A percentile compares a stretch with the other conserved stretches of the same genome.
These are phyloP conservation scores for Shiraia sp. DNA, from an alignment of 2,329 filamentous ascomycete genomes.

Conservation along the genomic window DNA sequence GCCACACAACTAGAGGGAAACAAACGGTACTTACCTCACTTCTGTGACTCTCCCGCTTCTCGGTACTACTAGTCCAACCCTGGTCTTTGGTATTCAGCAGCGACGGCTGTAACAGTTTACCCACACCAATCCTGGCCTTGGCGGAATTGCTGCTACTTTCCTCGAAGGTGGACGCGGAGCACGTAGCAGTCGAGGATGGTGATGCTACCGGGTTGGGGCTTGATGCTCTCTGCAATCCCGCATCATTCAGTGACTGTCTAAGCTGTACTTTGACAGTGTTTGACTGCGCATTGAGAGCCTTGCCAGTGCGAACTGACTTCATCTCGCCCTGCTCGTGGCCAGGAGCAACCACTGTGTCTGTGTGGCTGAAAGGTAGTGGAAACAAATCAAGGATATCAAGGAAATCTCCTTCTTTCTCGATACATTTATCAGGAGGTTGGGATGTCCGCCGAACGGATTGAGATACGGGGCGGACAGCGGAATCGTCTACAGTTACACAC, in stretches of 20 bases:
- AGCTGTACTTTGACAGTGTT: constrained; percentile 27
- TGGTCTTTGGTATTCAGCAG: constrained; percentile 27
- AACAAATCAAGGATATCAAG: constrained; percentile 11
- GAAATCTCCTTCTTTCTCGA: constrained; percentile 11
- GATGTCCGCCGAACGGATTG: constrained; percentile 15
- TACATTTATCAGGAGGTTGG: constrained; percentile 5
- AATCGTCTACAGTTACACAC: constrained; percentile 16
- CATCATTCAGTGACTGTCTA: constrained; percentile 27
- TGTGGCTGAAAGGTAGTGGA: constrained; percentile 17
- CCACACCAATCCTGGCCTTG: constrained; percentile 19
- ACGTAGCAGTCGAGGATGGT: constrained; percentile 25
- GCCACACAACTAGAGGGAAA: constrained; percentile 20
- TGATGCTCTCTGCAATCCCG: constrained; percentile 21
- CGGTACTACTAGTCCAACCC: constrained; percentile 10
- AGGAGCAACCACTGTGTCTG: constrained; percentile 18
- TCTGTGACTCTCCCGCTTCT: constrained; percentile 16
- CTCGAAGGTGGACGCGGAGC: constrained; percentile 19
- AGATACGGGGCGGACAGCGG: constrained; percentile 12
- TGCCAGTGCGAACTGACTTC: constrained; percentile 31
- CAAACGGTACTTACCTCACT: constrained; percentile 36
- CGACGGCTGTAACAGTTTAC: constrained; percentile 25
- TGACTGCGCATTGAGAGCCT: constrained; percentile 25
- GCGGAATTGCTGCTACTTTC: constrained; percentile 22
- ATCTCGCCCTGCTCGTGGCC: constrained; percentile 22
- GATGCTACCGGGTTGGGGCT: constrained; percentile 21